Evolutionary conservation across 2,329 filamentous ascomycete genomes (phyloP), one percentile per base, ranked within the genome.

Genomic region (Byssochlamys sp.): DNA sequence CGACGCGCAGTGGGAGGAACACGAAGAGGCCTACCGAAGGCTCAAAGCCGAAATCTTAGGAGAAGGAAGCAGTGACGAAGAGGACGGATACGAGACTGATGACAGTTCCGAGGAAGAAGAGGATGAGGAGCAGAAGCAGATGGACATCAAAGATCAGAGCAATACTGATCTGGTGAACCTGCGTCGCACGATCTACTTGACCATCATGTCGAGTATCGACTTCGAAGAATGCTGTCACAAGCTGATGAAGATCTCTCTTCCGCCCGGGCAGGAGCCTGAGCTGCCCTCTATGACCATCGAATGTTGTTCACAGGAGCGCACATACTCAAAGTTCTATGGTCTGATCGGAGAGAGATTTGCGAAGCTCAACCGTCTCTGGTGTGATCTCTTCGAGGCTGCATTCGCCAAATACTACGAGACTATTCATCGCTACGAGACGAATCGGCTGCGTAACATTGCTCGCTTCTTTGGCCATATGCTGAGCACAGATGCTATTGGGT

Each of bases 181-280:
- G 54, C 88, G 94, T 59, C 84, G 91, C 67, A 96, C 90, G 5
- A 99, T 97, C 65, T 99, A 99, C 73, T 81, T 99, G 61, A 99
- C 92, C 10, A 95, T 99, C 72, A 95, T 95, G 89, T 95, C 90
- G 45, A 94, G 89, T 67, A 90, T 94, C 64, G 90, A 95, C 59
- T 95, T 95, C 57, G 94, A 99, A 75, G 94, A 99, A 83, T 91
- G 89, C 59, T 91, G 90, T 59, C 94, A 99, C 79, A 99, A 97
- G 77, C 81, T 99, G 63, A 94, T 97, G 85, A 91, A 90, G 75
- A 86, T 99, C 70, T 90, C 89, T 62, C 81, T 99, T 9, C 94
- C 94, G 1, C 78, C 84, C 11, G 94, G 94, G 3, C 84, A 92
- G 68, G 94, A 99, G 72, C 81, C 86, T 4, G 94, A 99, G 72